phyloP scores from a whole-genome alignment of 352 stramenopile species.

The Pythium pectinolyticum region DNA sequence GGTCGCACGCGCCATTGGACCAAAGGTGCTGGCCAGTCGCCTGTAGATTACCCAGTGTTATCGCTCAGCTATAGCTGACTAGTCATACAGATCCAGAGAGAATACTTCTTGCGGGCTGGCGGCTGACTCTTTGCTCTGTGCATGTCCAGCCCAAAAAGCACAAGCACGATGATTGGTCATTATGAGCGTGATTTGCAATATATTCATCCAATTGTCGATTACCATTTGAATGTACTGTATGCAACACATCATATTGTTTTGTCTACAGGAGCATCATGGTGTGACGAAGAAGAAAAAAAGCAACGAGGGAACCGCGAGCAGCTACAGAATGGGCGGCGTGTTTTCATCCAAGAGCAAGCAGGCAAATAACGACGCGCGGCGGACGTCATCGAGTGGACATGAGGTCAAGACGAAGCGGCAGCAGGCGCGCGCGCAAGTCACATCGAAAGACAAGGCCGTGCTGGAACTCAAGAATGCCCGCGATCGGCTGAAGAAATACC shows the following conservation, averaged over 20 bases:
- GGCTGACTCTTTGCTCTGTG: no score
- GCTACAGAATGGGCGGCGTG: slow-evolving; percentile 43
- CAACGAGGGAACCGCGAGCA: neutral
- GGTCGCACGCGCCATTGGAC: slow-evolving; percentile 69
- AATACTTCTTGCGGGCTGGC: no score
- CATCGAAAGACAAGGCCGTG: slow-evolving; percentile 87
- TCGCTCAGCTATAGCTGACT: no score
- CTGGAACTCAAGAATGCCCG: slow-evolving; percentile 90
- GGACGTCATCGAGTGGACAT: neutral
- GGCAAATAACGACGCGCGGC: slow-evolving; percentile 14
- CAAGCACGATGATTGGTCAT: no score
- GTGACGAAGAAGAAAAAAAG: neutral
- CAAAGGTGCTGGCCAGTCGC: slow-evolving; percentile 41
- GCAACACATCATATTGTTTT: neutral
- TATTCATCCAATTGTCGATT: neutral
- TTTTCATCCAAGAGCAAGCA: slow-evolving; percentile 60
- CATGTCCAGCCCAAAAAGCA: no score
- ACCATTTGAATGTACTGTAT: no score
- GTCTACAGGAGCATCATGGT: neutral
- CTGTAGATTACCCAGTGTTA: slow-evolving; percentile 32
- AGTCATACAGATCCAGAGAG: no score
- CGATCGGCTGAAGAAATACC: slow-evolving; percentile 84
- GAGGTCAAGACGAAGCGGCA: slow-evolving; percentile 26
- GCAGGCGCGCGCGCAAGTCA: slow-evolving; percentile 59
- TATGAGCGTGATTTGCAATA: neutral